Evolutionary conservation across 768 basidiomycete genomes (phyloP).

Genomic region (Leccinum rimulosum): DNA sequence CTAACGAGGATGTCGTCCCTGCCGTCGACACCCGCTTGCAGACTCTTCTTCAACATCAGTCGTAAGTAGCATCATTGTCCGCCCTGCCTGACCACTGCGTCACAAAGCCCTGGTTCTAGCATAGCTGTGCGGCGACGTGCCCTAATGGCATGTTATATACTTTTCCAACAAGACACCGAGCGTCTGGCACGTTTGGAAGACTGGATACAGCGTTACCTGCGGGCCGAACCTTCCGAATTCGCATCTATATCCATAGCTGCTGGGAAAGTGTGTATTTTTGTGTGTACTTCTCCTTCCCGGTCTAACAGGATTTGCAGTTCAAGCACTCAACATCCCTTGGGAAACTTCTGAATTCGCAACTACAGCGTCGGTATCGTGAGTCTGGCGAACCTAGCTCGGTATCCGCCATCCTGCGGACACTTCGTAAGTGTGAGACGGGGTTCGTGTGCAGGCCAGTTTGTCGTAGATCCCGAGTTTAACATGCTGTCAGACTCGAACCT

Average conservation of each 20-base stretch:
- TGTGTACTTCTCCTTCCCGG: not conserved
- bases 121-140: slow-evolving; percentile 59
- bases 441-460: slow-evolving; percentile 10
- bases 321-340: slow-evolving; percentile 22
- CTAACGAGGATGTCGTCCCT: slow-evolving; percentile 68
- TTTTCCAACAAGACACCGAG: slow-evolving; percentile 47
- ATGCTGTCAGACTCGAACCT: slow-evolving; percentile 21
- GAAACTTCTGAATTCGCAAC: slow-evolving; percentile 23
- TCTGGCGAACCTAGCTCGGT: slow-evolving; percentile 5
- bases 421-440: slow-evolving; percentile 24
- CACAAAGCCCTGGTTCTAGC: slow-evolving; percentile 35
- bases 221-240: slow-evolving; percentile 9
- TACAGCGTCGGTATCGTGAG: slow-evolving; percentile 14
- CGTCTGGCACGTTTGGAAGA: slow-evolving; percentile 43
- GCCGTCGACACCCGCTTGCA: slow-evolving; percentile 67
- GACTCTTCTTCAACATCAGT: slow-evolving; percentile 66
- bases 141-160: slow-evolving; percentile 52
- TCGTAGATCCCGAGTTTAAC: not conserved
- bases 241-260: slow-evolving; percentile 9
- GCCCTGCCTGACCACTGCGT: slow-evolving; percentile 1
- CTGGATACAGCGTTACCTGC: slow-evolving; percentile 13
- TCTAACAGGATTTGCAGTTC: slow-evolving; percentile 18
- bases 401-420: slow-evolving; percentile 20
- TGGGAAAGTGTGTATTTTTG: slow-evolving; percentile 22
- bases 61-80: slow-evolving; percentile 57